Evolutionary conservation across 805 yeast genomes (phyloP), one percentile per base, ranked within the genome.

Genomic region (Candida ulmi): DNA sequence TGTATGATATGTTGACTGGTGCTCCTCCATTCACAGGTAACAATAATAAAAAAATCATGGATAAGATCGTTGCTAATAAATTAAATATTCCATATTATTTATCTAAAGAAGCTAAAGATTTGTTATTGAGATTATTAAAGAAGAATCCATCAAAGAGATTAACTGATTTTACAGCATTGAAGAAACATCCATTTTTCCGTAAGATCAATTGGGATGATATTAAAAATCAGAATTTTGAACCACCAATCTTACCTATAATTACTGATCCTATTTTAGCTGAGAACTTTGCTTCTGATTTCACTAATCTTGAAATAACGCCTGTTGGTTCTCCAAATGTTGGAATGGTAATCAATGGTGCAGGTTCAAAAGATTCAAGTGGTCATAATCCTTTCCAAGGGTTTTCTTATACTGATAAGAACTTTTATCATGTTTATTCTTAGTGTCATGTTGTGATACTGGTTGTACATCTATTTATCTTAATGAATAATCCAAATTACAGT

Each of bases 21-120:
- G 71, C 80, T 35, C 95, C 96, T 0, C 96, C 96, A 1, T 87
- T 85, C 60, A 83, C 93, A 0, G 96, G 96, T 3, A 80, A 74
- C 39, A 84, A 83, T 51, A 82, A 83, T 52, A 81, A 83, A 55
- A 74, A 72, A 33, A 84, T 88, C 24, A 71, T 83, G 63, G 86
- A 83, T 45, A 88, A 86, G 57, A 81, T 88, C 24, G 67, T 75
- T 32, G 72, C 81, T 38, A 84, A 86, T 45, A 80, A 80, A 46
- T 63, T 81, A 28, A 75, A 71, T 40, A 65, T 80, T 31, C 96
- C 96, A 1, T 83, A 75, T 54, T 88, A 86, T 55, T 64, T 88
- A 26, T 76, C 93, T 4, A 74, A 72, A 19, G 95, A 87, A 38
- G 90, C 93, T 42, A 85, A 83, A 57, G 95, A 88, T 48, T 62